Base-by-base conservation (phyloP, 148 eudicot genomes). In the Vaccinium darrowii region DNA sequence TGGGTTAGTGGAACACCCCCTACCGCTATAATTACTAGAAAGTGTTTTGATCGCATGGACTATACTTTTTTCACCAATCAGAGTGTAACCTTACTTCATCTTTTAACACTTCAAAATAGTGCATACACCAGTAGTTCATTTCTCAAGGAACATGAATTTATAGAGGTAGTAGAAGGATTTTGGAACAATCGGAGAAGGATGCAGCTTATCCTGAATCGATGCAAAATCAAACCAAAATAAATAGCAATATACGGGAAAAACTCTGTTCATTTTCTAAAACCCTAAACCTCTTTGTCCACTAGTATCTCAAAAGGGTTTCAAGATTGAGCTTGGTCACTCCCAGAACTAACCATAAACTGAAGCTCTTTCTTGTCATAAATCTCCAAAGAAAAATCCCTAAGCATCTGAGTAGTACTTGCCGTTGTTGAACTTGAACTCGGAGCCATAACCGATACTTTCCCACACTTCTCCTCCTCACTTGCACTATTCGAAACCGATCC, bases 331-430 rank as follows among this genome's bases (percentile, higher is more conserved):
- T 27, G 74, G 74, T 30, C 74, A 69, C 43, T 14, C 14, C 39
- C 18, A 69, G 74, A 69, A 69, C 39, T 25, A 69, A 27, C 74
- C 98, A 94, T 95, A 79, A 95, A 92, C 81, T 95, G 94, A 57
- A 96, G 91, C 92, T 96, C 98, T 76, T 86, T 92, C 86, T 88
- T 93, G 8, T 93, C 98, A 77, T 88, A 90, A 79, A 90, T 71
- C 84, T 91, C 94, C 90, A 91, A 36, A 23, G 98, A 92, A 84
- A 91, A 94, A 62, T 95, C 93, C 87, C 95, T 90, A 47, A 92
- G 84, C 92, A 86, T 81, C 52, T 87, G 92, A 15, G 83, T 30
- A 13, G 74, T 81, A 4, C 83, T 56, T 15, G 74, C 16, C 10
- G 74, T 8, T 7, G 49, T 73, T 27, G 74, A 87, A 65, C 88